phyloP scores from a whole-genome alignment of 495 filamentous ascomycete species.

The Penicillium flavigenum region DNA sequence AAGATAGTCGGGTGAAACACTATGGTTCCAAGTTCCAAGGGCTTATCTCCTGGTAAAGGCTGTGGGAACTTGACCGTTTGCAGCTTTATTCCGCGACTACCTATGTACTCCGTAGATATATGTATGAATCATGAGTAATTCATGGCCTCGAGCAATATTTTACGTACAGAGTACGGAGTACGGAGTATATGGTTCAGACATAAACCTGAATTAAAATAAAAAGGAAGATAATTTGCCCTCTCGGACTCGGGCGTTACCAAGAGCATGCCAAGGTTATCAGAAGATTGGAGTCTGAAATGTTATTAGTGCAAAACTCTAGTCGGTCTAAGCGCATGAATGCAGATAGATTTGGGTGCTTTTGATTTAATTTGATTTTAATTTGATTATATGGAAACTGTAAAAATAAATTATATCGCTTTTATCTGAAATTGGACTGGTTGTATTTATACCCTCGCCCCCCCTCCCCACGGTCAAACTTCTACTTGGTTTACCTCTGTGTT shows the following conservation, averaged over 20 bases:
- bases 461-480: background rate
- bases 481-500: background rate
- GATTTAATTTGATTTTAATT: constrained; percentile 1
- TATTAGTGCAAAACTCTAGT: constrained; percentile 1
- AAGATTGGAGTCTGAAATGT: constrained; percentile 4
- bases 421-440: background rate
- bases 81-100: background rate
- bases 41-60: background rate
- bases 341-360: background rate
- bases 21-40: background rate
- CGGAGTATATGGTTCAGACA: too few relatives aligned
- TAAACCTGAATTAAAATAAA: background rate
- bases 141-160: background rate
- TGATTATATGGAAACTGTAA: background rate
- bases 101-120: background rate
- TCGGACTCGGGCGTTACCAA: background rate
- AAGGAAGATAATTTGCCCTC: background rate
- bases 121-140: background rate
- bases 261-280: constrained; percentile 9
- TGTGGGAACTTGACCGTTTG: background rate
- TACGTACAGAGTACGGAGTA: background rate
- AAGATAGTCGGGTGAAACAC: constrained; percentile 1
- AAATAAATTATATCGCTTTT: constrained; percentile 2
- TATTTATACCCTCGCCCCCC: constrained; percentile 4
- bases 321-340: constrained; percentile 10